Conservation (phyloP, 2,329 filamentous ascomycete species). For the Phaeosphaeriaceae sp. region DNA sequence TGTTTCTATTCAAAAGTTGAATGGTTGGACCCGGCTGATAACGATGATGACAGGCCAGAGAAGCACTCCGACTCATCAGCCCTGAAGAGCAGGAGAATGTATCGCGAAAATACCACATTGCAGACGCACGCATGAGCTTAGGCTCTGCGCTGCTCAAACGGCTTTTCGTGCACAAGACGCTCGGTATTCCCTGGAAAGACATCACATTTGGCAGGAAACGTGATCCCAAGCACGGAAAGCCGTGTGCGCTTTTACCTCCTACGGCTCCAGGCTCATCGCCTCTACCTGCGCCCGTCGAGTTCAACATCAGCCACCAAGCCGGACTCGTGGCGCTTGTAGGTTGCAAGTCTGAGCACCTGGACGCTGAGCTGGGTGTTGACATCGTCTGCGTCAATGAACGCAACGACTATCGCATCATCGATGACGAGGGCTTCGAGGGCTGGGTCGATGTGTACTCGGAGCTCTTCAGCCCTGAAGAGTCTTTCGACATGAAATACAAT, state of each 20-base stretch:
- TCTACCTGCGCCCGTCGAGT: slow-evolving; percentile 60
- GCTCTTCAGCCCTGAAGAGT: slow-evolving; percentile 70
- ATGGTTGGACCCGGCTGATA: too few relatives aligned
- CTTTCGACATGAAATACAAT: slow-evolving; percentile 66
- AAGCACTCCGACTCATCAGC: slow-evolving; percentile 52
- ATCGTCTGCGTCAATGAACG: slow-evolving; percentile 79
- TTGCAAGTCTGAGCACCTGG: slow-evolving; percentile 36
- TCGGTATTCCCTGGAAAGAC: slow-evolving; percentile 66
- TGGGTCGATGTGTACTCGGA: slow-evolving; percentile 77
- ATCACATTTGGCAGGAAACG: slow-evolving; percentile 65
- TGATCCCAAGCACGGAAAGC: slow-evolving; percentile 59
- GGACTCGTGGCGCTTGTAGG: slow-evolving; percentile 73
- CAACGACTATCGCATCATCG: slow-evolving; percentile 64
- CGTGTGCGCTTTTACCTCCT: slow-evolving; percentile 56
- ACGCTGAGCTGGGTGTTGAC: slow-evolving; percentile 71
- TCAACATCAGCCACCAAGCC: slow-evolving; percentile 82
- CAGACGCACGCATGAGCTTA: slow-evolving; percentile 77
- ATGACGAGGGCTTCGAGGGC: slow-evolving; percentile 67
- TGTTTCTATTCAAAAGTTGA: slow-evolving; percentile 2
- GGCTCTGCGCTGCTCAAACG: slow-evolving; percentile 78
- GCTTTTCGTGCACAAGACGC: slow-evolving; percentile 67
- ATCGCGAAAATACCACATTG: slow-evolving; percentile 68
- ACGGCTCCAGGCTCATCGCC: slow-evolving; percentile 15
- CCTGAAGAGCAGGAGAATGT: slow-evolving; percentile 64
- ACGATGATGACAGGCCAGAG: slow-evolving; percentile 47